These are phyloP conservation scores for Phytophthora crassamura DNA, from an alignment of 352 stramenopile genomes.

Conservation along the genomic window DNA sequence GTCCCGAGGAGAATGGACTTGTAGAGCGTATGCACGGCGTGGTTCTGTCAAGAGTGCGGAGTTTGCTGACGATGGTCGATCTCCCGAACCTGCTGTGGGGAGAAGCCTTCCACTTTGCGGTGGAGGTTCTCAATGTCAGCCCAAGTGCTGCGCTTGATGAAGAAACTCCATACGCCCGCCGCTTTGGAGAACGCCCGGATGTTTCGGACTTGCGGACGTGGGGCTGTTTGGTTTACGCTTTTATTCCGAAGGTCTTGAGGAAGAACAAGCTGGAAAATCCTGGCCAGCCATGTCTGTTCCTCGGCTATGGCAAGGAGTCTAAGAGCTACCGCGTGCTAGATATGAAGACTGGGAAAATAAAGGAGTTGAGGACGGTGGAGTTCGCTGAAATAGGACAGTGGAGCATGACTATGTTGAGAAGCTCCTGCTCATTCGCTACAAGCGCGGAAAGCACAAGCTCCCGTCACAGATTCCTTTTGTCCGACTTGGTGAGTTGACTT, in stretches of 20 bases:
- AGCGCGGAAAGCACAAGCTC: background rate
- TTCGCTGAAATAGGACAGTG: constrained; percentile 18
- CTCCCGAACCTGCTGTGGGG: background rate
- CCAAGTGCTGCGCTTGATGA: constrained; percentile 1
- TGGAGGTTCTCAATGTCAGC: constrained; percentile 10
- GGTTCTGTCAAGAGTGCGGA: background rate
- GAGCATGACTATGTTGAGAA: constrained; percentile 8
- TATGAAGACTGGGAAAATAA: constrained; percentile 1
- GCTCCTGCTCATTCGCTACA: constrained; percentile 15
- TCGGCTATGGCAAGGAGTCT: constrained; percentile 7
- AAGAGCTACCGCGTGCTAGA: constrained; percentile 10
- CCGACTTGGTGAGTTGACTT: background rate
- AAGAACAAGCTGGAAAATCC: too few species aligned
- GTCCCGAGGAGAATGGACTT: background rate
- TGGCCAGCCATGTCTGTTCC: background rate
- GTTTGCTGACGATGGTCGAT: background rate
- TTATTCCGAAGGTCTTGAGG: too few species aligned
- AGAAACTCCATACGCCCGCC: constrained; percentile 12
- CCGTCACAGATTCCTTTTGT: constrained; percentile 14
- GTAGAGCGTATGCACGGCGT: background rate
- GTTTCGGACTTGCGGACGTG: background rate
- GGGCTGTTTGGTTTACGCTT: background rate
- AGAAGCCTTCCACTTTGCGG: constrained; percentile 8
- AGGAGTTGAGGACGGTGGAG: constrained; percentile 8
- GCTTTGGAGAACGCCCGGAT: constrained; percentile 8